Base-by-base conservation (phyloP, 371 early-diverging fungal species). In the Paraphysoderma sedebokerense region DNA sequence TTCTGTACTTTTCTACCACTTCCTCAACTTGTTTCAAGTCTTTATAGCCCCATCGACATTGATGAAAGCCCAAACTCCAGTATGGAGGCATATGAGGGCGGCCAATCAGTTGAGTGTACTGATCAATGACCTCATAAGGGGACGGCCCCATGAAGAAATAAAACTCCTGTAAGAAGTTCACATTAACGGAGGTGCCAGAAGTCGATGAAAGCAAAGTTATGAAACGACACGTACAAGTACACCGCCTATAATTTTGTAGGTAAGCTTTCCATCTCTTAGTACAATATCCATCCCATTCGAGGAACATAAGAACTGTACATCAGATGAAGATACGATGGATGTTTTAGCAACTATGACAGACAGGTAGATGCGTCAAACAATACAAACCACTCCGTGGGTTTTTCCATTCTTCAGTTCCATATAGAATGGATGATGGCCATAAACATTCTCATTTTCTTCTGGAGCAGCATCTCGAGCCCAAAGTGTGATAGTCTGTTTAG, bases 221-320 rank as follows among this genome's bases (percentile, higher is more conserved):
- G n/a, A n/a, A n/a, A n/a, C n/a, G n/a, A n/a, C n/a, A n/a, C n/a
- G n/a, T n/a, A n/a, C n/a, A n/a, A 51, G 23, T 17, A 41, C 32
- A 3, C 51, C 51, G 19, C 51, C 51, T 29, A 47, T 15, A 7
- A 51, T 23, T 12, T 50, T 52, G 48, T 72, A 84, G 11, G 77
- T 70, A 26, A 83, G 60, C 15, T 68, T 68, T 20, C 56, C 57
- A 17, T 65, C 56, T 0, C 56, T 48, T 20, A 78, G 54, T 19
- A 70, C 55, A 3, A 84, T 63, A 52, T 84, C 85, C 82, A 84
- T 80, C n/a, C 82, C 85, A 44, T 84, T 76, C 28, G 70, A 61
- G 55, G 68, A 76, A 51, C 74, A 51, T 32, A 84, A 45, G 20
- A 78, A 61, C n/a, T n/a, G n/a, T n/a, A n/a, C n/a, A n/a, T n/a